A percentile compares a stretch with the other conserved stretches of the same genome.
Conservation (phyloP, 495 filamentous ascomycete genomes). For the Hypomontagnella monticulosa region DNA sequence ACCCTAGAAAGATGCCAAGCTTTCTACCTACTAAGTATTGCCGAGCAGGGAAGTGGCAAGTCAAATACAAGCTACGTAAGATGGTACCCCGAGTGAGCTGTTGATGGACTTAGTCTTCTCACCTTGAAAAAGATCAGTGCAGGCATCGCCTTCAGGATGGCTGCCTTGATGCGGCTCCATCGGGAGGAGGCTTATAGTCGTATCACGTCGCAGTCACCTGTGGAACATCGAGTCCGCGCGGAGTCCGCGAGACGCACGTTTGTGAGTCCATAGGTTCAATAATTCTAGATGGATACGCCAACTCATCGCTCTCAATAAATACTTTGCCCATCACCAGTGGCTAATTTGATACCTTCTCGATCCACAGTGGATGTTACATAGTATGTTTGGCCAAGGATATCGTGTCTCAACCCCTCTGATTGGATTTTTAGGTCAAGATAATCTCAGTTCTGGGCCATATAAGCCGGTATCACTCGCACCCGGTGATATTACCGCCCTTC, state of each 20-base stretch:
- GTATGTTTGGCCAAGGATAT: slow-evolving; percentile 32
- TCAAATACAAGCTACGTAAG: slow-evolving; percentile 59
- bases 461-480: slow-evolving; percentile 58
- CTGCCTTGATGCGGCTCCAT: slow-evolving; percentile 60
- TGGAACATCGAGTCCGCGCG: slow-evolving; percentile 48
- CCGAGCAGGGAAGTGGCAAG: slow-evolving; percentile 60
- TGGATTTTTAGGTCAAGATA: slow-evolving; percentile 53
- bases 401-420: slow-evolving; percentile 16
- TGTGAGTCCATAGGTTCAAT: slow-evolving; percentile 41
- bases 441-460: slow-evolving; percentile 58
- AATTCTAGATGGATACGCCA: neutral
- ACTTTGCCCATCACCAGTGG: neutral
- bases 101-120: slow-evolving; percentile 25
- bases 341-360: slow-evolving; percentile 4
- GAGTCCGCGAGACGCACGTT: slow-evolving; percentile 60
- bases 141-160: slow-evolving; percentile 62
- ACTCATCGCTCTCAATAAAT: neutral
- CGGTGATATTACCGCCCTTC: slow-evolving; percentile 59
- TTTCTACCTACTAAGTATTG: slow-evolving; percentile 62
- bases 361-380: slow-evolving; percentile 61
- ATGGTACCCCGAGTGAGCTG: neutral
- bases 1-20: slow-evolving; percentile 62
- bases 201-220: slow-evolving; percentile 49
- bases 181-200: slow-evolving; percentile 60
- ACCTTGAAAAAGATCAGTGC: slow-evolving; percentile 56